Conservation (phyloP, 2,329 filamentous ascomycete genomes). For the Beauveria caledonica region DNA sequence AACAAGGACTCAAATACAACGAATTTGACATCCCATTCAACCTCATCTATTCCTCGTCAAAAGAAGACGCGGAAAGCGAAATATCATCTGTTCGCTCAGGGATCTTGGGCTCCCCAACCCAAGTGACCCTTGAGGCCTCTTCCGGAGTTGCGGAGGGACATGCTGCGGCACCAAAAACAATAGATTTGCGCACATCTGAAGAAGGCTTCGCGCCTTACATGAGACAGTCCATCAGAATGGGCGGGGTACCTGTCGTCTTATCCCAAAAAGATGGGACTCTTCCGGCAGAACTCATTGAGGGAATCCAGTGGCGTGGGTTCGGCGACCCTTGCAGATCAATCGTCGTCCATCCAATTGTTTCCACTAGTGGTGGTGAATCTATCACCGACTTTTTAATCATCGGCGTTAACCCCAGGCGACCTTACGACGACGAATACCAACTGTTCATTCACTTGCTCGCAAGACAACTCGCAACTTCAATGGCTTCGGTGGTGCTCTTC, state of each 20-base stretch:
- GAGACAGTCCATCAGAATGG: slow-evolving; percentile 61
- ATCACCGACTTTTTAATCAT: slow-evolving; percentile 72
- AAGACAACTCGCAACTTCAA: slow-evolving; percentile 67
- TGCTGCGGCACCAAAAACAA: slow-evolving; percentile 45
- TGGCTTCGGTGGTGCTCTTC: slow-evolving; percentile 74
- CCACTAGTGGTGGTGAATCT: slow-evolving; percentile 60
- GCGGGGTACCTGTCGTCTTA: slow-evolving; percentile 57
- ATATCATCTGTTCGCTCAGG: slow-evolving; percentile 63
- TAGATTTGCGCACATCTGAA: slow-evolving; percentile 62
- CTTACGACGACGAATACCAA: slow-evolving; percentile 73
- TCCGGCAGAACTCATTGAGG: slow-evolving; percentile 54
- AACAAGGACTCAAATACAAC: slow-evolving; percentile 63
- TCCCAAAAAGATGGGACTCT: slow-evolving; percentile 60
- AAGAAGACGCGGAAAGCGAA: slow-evolving; percentile 63
- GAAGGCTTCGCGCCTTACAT: slow-evolving; percentile 72
- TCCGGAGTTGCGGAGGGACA: slow-evolving; percentile 62
- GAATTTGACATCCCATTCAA: slow-evolving; percentile 69
- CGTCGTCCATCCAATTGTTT: slow-evolving; percentile 71
- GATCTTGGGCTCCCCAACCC: slow-evolving; percentile 51
- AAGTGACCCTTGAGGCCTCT: slow-evolving; percentile 62
- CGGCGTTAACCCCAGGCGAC: slow-evolving; percentile 68
- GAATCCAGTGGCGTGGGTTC: slow-evolving; percentile 62
- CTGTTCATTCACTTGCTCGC: slow-evolving; percentile 69
- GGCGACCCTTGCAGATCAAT: slow-evolving; percentile 61
- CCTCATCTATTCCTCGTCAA: slow-evolving; percentile 63